phyloP scores from a whole-genome alignment of 2,329 filamentous ascomycete species.

The Diaporthe sp. region DNA sequence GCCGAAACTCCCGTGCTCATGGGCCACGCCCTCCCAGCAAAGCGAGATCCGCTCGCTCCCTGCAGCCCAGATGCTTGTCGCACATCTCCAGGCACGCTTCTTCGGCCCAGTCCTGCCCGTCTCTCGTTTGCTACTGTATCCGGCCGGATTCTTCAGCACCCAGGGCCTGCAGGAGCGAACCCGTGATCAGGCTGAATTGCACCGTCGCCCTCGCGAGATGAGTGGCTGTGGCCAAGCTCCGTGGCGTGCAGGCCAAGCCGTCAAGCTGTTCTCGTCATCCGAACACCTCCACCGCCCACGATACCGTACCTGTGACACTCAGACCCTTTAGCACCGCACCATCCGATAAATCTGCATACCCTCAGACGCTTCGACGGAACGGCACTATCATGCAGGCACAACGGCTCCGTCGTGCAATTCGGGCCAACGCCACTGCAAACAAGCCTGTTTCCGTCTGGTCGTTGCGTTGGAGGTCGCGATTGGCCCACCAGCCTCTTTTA shows the following conservation, averaged over 20 bases:
- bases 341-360: constrained; percentile 5
- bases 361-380: constrained; percentile 4
- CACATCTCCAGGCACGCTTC: constrained; percentile 13
- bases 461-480: not conserved
- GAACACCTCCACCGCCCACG: constrained; percentile 4
- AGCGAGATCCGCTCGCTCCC: not conserved
- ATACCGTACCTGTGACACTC: not conserved
- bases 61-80: not conserved
- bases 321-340: constrained; percentile 14
- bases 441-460: constrained; percentile 7
- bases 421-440: constrained; percentile 4
- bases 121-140: not conserved
- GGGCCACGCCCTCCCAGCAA: not conserved
- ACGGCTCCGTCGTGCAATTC: constrained; percentile 6
- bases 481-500: not conserved
- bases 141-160: not conserved
- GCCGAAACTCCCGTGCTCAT: constrained; percentile 20
- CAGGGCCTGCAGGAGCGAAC: constrained; percentile 3
- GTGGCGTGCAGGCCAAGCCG: constrained; percentile 10
- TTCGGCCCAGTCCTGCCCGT: constrained; percentile 19
- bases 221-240: constrained; percentile 1
- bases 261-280: constrained; percentile 21
- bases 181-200: not conserved
- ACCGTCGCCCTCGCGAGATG: not conserved
- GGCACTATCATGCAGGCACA: constrained; percentile 16